Conservation (phyloP, 2,329 filamentous ascomycete genomes). For the Macrophomina phaseolina region DNA sequence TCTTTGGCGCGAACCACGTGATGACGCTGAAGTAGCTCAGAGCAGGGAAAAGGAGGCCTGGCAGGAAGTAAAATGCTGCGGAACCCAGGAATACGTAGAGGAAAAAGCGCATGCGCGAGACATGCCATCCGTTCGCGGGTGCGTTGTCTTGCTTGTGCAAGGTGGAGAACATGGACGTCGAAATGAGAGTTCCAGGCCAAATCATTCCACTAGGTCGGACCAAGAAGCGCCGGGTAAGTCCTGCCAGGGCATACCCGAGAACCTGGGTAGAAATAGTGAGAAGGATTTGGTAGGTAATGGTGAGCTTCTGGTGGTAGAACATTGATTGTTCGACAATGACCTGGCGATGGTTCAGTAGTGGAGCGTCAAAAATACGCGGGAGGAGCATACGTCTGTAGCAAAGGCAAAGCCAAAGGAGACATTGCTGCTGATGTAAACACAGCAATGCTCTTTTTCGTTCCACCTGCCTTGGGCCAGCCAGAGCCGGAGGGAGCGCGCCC, state of each 20-base stretch:
- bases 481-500: conserved; percentile 59
- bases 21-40: conserved; percentile 88
- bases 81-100: conserved; percentile 72
- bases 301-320: conserved; percentile 83
- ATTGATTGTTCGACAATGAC: conserved; percentile 88
- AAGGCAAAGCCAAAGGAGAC: conserved; percentile 90
- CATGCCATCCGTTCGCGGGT: conserved; percentile 79
- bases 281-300: conserved; percentile 78
- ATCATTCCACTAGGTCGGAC: conserved; percentile 89
- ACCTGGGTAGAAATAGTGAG: conserved; percentile 87
- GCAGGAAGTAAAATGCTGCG: conserved; percentile 84
- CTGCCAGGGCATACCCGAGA: conserved; percentile 84
- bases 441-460: conserved; percentile 90
- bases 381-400: conserved; percentile 70
- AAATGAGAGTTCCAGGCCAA: conserved; percentile 88
- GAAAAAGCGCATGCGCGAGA: conserved; percentile 86
- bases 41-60: conserved; percentile 80
- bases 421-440: conserved; percentile 88
- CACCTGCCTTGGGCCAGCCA: conserved; percentile 82
- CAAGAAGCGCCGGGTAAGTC: conserved; percentile 78
- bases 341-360: conserved; percentile 37
- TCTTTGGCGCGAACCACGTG: conserved; percentile 87
- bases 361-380: neutral
- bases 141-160: conserved; percentile 85
- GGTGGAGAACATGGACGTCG: conserved; percentile 86